A percentile compares a stretch with the other conserved stretches of the same genome.
These are phyloP conservation scores for Phytophthora brassicae DNA, from an alignment of 352 stramenopile species.

Conservation along the genomic window DNA sequence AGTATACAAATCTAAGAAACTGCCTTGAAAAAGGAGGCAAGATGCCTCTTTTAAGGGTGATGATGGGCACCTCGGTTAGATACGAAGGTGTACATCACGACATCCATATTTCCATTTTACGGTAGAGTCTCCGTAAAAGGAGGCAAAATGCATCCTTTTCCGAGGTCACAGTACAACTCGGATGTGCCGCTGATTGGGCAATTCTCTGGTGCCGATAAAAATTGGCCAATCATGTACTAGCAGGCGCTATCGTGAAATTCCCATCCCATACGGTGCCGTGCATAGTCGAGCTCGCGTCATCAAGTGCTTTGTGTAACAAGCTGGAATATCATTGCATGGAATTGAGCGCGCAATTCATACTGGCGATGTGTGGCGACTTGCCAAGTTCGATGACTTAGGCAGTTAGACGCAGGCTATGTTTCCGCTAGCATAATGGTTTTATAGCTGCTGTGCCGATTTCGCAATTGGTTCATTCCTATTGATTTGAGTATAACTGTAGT, in stretches of 20 bases:
- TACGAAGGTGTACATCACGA: background rate
- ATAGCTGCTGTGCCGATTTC: too few species aligned
- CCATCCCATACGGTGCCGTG: background rate
- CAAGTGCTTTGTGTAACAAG: too few species aligned
- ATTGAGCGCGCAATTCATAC: too few species aligned
- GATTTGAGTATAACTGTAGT: too few species aligned
- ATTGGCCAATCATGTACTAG: background rate
- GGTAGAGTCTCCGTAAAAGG: background rate
- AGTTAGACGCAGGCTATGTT: too few species aligned
- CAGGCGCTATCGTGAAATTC: background rate
- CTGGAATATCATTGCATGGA: too few species aligned
- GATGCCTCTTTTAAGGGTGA: background rate
- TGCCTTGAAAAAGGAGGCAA: slow-evolving; percentile 1
- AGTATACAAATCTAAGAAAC: too few species aligned
- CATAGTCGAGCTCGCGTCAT: too few species aligned
- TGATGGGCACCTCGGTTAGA: background rate
- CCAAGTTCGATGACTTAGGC: too few species aligned
- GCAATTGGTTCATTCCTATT: too few species aligned
- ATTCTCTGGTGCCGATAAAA: background rate
- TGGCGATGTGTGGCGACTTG: too few species aligned
- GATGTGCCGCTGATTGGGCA: background rate
- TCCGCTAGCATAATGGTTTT: too few species aligned
- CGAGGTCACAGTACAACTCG: background rate
- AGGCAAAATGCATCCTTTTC: slow-evolving; percentile 4
- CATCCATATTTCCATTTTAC: background rate